Base-by-base conservation (phyloP, 805 yeast species). In the Suhomyces sp. region DNA sequence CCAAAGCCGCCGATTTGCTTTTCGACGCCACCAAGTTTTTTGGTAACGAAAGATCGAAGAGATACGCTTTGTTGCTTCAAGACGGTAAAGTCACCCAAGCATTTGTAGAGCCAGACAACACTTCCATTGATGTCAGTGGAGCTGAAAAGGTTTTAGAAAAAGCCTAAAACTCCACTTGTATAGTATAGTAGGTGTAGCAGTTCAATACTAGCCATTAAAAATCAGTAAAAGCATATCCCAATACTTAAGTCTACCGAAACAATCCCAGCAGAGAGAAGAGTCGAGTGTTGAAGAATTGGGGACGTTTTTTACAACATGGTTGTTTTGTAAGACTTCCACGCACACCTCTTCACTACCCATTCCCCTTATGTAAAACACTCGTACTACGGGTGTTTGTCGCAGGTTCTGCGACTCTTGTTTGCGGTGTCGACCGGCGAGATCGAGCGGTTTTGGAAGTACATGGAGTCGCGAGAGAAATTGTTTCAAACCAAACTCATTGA, bases 91-190 rank as follows among this genome's bases (percentile, higher is more conserved):
- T 91, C 51, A 70, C 73, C 46, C 73, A 84, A 54, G 73, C 82
- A 31, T 86, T 86, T 63, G 82, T 83, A 47, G 97, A 91, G 74
- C 93, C 96, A 22, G 96, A 90, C 66, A 84, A 83, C 70, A 82
- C 85, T 43, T 81, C 91, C 12, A 80, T 90, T 57, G 79, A 81
- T 53, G 83, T 78, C 46, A 72, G 80, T 25, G 76, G 68, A 6
- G 82, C 83, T 6, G 66, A 67, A 25, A 73, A 75, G 49, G 83
- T 81, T 25, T 66, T 78, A 55, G 60, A 64, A 22, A 52, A 60
- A 17, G 60, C 61, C 24, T 68, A 57, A 48, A n/a, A n/a, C n/a
- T n/a, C n/a, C n/a, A n/a, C n/a, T n/a, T n/a, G n/a, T n/a, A n/a
- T n/a, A n/a, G n/a, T n/a, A n/a, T 25, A 9, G 17, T 5, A 3